phyloP scores from a whole-genome alignment of 306 rosid genomes.

The Pterocarpus santalinus region DNA sequence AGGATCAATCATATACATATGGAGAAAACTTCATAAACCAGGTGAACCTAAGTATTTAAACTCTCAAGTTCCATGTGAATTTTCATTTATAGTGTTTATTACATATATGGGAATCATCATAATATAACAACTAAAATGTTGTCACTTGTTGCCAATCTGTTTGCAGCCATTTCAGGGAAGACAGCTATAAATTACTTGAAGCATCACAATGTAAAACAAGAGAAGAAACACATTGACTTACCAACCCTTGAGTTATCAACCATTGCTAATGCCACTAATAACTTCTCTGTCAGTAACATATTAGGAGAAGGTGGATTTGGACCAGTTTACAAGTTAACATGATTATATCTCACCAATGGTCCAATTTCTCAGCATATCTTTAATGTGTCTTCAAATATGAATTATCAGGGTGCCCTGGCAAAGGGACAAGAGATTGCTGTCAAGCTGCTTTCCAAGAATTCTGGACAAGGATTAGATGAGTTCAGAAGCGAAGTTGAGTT shows the following conservation, averaged over 20 bases:
- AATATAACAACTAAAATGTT: not conserved
- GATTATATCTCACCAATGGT: not conserved
- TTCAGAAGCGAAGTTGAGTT: slow-evolving; percentile 61
- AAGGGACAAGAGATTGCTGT: slow-evolving; percentile 67
- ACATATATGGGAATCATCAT: not conserved
- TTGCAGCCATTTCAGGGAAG: not conserved
- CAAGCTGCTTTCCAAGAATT: slow-evolving; percentile 62
- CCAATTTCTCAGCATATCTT: not conserved
- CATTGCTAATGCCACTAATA: slow-evolving; percentile 39
- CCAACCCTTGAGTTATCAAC: slow-evolving; percentile 44
- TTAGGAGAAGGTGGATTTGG: slow-evolving; percentile 59
- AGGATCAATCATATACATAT: not conserved
- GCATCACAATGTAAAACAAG: no score
- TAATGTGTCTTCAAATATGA: not conserved
- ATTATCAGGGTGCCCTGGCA: slow-evolving; percentile 51
- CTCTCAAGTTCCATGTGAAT: not conserved
- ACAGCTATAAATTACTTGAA: not conserved
- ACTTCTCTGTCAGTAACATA: slow-evolving; percentile 43
- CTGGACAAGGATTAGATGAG: slow-evolving; percentile 66
- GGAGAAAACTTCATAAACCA: not conserved
- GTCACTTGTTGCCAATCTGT: not conserved
- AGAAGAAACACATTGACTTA: not conserved
- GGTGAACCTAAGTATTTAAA: not conserved
- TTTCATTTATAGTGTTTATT: not conserved
- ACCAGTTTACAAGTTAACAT: slow-evolving; percentile 49